Base-by-base conservation (phyloP, 805 yeast genomes). In the Saccharomycopsis sp. region DNA sequence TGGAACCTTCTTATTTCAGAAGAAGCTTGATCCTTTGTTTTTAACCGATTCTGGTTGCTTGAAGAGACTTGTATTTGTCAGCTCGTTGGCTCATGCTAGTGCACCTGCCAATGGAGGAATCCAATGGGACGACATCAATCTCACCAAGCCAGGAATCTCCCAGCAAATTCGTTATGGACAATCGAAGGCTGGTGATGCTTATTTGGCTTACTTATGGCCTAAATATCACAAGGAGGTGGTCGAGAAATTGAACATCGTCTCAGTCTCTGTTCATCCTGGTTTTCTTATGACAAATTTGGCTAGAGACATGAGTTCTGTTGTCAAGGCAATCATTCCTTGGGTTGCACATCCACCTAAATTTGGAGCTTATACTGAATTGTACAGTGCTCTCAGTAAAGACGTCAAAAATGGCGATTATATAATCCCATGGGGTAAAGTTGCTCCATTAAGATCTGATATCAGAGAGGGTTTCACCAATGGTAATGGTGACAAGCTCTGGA, bases 311-410 rank as follows among this genome's bases (percentile, higher is more conserved):
- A n/a, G n/a, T n/a, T n/a, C n/a, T n/a, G 67, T 53, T 65, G 65
- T 59, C 58, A 64, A 2, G 57, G 41, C 56, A 55, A 17, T 56
- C 60, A 15, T 41, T 67, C 9, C 47, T 61, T 19, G n/a, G n/a
- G n/a, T n/a, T n/a, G n/a, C n/a, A n/a, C 58, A 64, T 22, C 64
- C 64, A 14, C 62, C 69, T 23, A 62, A 60, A 24, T 67, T 66
- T 19, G 78, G 78, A 49, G 77, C 77, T 2, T 72, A 71, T 61
- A 65, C 75, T 2, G 76, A 72, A 61, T 62, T 73, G 29, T 75
- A 63, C 62, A 75, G 71, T 15, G 76, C 74, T 2, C 67, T 75
- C 24, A 64, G 67, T 20, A 75, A 76, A 20, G 66, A 64, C 1
- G 58, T 75, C 22, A 64, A 69, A 3, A 64, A 67, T 8, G 76